Base-by-base conservation (phyloP, 2,329 filamentous ascomycete genomes). In the Ophiocordyceps australis region DNA sequence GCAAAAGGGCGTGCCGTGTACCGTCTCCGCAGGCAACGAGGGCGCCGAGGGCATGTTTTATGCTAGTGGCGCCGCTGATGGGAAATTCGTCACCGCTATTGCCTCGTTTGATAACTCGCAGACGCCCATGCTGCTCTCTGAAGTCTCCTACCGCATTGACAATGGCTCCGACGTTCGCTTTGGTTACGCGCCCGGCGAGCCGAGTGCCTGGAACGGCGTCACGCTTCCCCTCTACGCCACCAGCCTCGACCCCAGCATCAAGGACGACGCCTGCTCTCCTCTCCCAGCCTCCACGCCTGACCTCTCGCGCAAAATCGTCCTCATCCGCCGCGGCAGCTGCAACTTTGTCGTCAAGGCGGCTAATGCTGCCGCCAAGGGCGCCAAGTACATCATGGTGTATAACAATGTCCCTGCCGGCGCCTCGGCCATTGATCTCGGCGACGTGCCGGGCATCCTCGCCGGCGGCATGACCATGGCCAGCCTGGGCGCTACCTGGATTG, bases 381-480 rank as follows among this genome's bases (percentile, higher is more conserved):
- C 66, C 25, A 59, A 62, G 38, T 71, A 73, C 34, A 45, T 76
- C 28, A 45, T 76, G 34, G 50, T 71, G 37, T 75, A 74, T 46
- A 74, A 74, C 52, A 67, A 64, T 33, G 32, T 26, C 12, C 33
- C 36, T 6, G 50, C 46, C 10, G 47, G 17, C 17, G 17, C 17
- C 17, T 7, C 17, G 54, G 3, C 33, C 39, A 5, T 32, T 38
- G 7, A 48, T 53, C 9, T 43, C 52, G 20, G 45, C 52, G 4
- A 33, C 38, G 0, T 17, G 23, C 2, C 49, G 49, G 2, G 21
- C 39, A 39, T 62, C 22, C 20, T 39, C 9, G 58, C 42, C 9
- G 40, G 46, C 1, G 56, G 46, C 23, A 59, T 61, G 42, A 52
- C 59, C 2, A 47, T 48, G 2, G 40, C 50, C 0, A 38, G 43